A percentile compares a stretch with the other conserved stretches of the same genome.
These are phyloP conservation scores for Bryum argenteum DNA, from an alignment of 225 moss, liverwort and hornwort species.

Conservation along the genomic window DNA sequence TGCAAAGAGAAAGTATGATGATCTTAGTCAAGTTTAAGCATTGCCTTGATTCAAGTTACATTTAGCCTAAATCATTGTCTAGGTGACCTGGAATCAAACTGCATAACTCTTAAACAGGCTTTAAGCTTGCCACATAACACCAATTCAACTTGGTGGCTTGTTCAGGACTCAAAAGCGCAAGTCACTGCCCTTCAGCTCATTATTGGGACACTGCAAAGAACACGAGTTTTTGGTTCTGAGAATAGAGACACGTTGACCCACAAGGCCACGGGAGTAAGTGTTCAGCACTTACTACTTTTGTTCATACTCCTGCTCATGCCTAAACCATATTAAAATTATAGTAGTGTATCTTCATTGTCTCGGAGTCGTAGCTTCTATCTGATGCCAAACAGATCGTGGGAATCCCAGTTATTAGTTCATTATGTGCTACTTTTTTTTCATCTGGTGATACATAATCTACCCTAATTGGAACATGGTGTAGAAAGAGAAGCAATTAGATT, in stretches of 20 bases:
- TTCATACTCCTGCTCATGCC: conserved; percentile 15
- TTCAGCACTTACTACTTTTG: not conserved
- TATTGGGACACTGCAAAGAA: conserved; percentile 88
- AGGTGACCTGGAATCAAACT: not conserved
- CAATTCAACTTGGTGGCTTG: not conserved
- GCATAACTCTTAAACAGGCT: not conserved
- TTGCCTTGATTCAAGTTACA: not conserved
- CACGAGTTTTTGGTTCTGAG: conserved; percentile 87
- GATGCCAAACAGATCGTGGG: not conserved
- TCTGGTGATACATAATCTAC: too few species aligned
- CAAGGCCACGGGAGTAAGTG: conserved; percentile 88
- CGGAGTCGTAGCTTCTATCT: not conserved
- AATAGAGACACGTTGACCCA: conserved; percentile 97
- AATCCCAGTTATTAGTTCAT: not conserved
- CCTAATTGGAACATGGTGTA: too few species aligned
- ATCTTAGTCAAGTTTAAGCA: conserved; percentile 13
- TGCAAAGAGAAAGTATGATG: conserved; percentile 1
- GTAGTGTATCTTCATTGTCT: conserved; percentile 1
- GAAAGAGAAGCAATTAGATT: not conserved
- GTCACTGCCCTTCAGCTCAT: conserved; percentile 91
- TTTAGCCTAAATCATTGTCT: not conserved
- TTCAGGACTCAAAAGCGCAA: conserved; percentile 95
- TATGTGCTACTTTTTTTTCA: not conserved
- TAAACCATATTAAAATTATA: not conserved
- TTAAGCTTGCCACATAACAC: not conserved